phyloP scores from a whole-genome alignment of 73 alveolate species.

The Paramecium tetraurelia region DNA sequence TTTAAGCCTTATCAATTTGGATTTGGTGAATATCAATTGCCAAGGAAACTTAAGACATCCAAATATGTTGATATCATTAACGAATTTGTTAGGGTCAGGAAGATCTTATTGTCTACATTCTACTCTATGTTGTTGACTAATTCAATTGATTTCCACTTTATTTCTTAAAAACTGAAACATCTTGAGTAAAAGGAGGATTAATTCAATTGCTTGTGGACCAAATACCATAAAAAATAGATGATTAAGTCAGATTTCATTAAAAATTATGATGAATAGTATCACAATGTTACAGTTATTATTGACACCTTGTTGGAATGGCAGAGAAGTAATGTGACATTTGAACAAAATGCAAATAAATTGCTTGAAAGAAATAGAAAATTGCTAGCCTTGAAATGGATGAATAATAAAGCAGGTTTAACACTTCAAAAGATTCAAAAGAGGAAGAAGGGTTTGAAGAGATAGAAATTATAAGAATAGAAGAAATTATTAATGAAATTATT shows the following conservation, averaged over 20 bases:
- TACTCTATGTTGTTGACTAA: conserved; percentile 4
- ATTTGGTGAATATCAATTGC: neutral
- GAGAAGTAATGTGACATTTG: conserved; percentile 11
- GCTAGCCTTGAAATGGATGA: conserved; percentile 28
- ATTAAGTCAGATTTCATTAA: neutral
- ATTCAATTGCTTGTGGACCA: neutral
- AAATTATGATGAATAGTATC: neutral
- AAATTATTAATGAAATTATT: neutral
- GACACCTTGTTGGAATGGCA: neutral
- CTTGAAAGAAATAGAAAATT: conserved; percentile 36
- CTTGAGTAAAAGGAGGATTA: neutral
- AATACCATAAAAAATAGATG: neutral
- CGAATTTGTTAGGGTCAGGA: neutral
- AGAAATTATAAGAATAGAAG: neutral
- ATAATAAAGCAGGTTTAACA: neutral
- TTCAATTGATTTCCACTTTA: conserved; percentile 40
- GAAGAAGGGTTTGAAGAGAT: conserved; percentile 28
- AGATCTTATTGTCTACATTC: neutral
- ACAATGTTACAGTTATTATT: neutral
- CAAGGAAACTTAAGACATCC: neutral
- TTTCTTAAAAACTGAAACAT: neutral
- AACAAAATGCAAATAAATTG: conserved; percentile 1
- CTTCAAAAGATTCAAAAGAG: conserved; percentile 13
- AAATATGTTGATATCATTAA: neutral
- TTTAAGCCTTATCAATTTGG: neutral